Evolutionary conservation across 371 early-diverging fungal genomes (phyloP).

Genomic region (Batrachochytrium dendrobatidis): DNA sequence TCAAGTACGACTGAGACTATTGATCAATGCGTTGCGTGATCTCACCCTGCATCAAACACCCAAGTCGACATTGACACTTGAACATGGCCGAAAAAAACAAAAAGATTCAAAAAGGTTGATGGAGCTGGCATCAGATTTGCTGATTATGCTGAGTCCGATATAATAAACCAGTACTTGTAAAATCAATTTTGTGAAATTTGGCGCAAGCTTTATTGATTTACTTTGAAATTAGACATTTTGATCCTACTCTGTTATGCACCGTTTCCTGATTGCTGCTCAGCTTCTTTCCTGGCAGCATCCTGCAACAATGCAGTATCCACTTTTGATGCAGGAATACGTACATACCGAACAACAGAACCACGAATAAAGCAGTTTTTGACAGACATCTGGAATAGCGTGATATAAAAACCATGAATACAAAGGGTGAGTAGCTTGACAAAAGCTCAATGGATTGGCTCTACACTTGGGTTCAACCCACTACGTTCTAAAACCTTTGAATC

Average conservation of each 20-base stretch:
- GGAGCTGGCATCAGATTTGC: background rate
- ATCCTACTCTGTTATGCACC: background rate
- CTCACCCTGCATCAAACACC: background rate
- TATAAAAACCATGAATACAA: no score
- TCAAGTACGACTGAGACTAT: background rate
- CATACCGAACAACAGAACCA: constrained; percentile 97
- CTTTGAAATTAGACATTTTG: background rate
- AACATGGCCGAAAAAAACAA: background rate
- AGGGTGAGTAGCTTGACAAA: no score
- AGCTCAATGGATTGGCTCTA: no score
- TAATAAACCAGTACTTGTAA: background rate
- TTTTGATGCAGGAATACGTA: constrained; percentile 77
- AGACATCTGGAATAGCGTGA: constrained; percentile 51
- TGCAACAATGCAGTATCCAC: constrained; percentile 93
- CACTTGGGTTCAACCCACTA: no score
- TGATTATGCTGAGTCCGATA: background rate
- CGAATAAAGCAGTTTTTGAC: constrained; percentile 97
- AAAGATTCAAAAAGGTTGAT: background rate
- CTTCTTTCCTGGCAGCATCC: constrained; percentile 77
- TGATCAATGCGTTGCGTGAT: background rate
- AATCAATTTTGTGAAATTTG: background rate
- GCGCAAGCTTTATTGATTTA: background rate
- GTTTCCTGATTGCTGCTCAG: constrained; percentile 11
- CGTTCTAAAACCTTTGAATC: no score
- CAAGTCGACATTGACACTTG: background rate